These are phyloP conservation scores for Urtica urens DNA, from an alignment of 306 rosid genomes.

Conservation along the genomic window DNA sequence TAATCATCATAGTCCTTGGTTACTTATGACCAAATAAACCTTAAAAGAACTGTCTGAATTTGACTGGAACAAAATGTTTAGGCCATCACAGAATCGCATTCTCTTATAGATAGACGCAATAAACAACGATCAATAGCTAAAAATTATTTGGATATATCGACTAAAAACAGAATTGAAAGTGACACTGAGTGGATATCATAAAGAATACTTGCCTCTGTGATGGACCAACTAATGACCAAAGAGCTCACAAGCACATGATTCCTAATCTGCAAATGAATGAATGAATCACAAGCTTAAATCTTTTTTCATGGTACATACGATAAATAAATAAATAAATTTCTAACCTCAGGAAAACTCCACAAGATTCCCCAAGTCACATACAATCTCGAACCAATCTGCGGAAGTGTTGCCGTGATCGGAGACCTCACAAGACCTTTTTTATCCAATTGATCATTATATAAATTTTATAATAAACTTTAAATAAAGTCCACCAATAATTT, in stretches of 20 bases:
- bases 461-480: no score
- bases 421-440: conserved; percentile 67
- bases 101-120: no score
- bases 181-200: no score
- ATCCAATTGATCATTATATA: neutral
- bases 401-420: conserved; percentile 75
- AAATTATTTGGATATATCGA: no score
- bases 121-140: no score
- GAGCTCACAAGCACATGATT: conserved; percentile 51
- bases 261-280: conserved; percentile 30
- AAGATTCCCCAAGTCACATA: conserved; percentile 71
- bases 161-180: neutral
- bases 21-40: no score
- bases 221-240: conserved; percentile 66
- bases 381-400: conserved; percentile 68
- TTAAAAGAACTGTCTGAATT: no score
- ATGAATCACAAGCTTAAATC: no score
- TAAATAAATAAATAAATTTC: neutral
- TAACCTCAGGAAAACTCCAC: conserved; percentile 84
- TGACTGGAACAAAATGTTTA: no score
- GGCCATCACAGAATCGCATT: no score
- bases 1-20: no score
- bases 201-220: conserved; percentile 67
- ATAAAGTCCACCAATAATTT: neutral
- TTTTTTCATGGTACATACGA: no score